Evolutionary conservation across 2,329 filamentous ascomycete genomes (phyloP), one percentile per base, ranked within the genome.

Genomic region (Colletotrichum coccodes): DNA sequence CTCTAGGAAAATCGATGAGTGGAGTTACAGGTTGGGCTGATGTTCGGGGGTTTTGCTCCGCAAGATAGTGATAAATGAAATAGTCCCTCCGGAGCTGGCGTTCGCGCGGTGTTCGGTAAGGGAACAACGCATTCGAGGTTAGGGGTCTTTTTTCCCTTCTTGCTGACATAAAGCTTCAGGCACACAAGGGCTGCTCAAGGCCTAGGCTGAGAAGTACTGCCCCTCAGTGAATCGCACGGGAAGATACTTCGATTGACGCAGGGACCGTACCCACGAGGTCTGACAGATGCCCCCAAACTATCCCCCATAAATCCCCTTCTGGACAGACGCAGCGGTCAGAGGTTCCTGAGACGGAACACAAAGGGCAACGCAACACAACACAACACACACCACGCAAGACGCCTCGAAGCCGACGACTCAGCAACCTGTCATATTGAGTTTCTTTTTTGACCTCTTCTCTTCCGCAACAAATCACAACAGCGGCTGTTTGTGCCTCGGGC

Each of bases 361-460:
- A 28, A 50, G 56, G 53, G 21, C 21, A 56, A 56, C 52, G 52
- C 34, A 54, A 56, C 59, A 42, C 47, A 14, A 53, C 47, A n/a
- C 47, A 44, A 47, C 32, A 28, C 28, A n/a, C 21, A 42, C 47
- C 21, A 53, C 47, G 26, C 47, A 44, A 47, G 46, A 28, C 28
- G 26, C 21, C 16, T 61, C 32, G 36, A 44, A 34, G 26, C 28
- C 28, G n/a, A 40, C 21, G 28, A 34, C n/a, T 50, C 34, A 28
- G 34, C 34, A 36, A 34, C 30, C 58, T 26, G 30, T n/a, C 30
- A 56, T 62, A 26, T 30, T 11, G 28, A 36, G 12, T 26, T 57
- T 38, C 28, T 23, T 44, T 18, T 28, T 44, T 26, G n/a, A n/a
- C 26, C 16, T 32, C 30, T 23, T 36, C 26, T 21, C 54, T 30